Evolutionary conservation across 75 land plant species (phyloP).

Genomic region (Pinus tabuliformis): DNA sequence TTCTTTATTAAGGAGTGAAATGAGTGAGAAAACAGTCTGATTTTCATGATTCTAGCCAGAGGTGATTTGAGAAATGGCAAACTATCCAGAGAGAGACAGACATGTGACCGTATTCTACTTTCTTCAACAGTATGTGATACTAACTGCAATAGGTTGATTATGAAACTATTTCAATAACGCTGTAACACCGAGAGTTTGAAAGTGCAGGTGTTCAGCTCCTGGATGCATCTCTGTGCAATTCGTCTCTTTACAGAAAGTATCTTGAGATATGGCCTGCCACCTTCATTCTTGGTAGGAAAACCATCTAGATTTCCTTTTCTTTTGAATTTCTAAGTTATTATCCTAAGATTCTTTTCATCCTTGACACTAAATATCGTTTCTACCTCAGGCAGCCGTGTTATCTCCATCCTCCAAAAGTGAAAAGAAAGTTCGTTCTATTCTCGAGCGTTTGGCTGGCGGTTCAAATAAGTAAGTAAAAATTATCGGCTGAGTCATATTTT

Average conservation of each 20-base stretch:
- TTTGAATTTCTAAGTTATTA: conserved; percentile 6
- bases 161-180: not conserved
- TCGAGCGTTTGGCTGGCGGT: conserved; percentile 63
- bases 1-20: not conserved
- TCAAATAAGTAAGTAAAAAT: conserved; percentile 49
- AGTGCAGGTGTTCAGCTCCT: conserved; percentile 87
- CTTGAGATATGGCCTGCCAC: conserved; percentile 96
- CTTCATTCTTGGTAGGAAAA: conserved; percentile 73
- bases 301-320: not conserved
- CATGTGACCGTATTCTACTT: no score
- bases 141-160: not conserved
- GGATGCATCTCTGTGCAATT: conserved; percentile 98
- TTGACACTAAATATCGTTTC: not conserved
- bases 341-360: not conserved
- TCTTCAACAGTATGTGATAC: not conserved
- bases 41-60: not conserved
- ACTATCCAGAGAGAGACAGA: no score
- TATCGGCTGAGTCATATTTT: not conserved
- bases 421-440: conserved; percentile 79
- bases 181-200: not conserved
- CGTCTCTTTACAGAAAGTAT: conserved; percentile 95
- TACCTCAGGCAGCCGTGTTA: conserved; percentile 64
- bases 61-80: not conserved
- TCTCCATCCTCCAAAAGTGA: conserved; percentile 75
- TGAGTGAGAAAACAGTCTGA: not conserved